Base-by-base conservation (phyloP, 257 asterid genomes). In the Capsicum rhomboideum region DNA sequence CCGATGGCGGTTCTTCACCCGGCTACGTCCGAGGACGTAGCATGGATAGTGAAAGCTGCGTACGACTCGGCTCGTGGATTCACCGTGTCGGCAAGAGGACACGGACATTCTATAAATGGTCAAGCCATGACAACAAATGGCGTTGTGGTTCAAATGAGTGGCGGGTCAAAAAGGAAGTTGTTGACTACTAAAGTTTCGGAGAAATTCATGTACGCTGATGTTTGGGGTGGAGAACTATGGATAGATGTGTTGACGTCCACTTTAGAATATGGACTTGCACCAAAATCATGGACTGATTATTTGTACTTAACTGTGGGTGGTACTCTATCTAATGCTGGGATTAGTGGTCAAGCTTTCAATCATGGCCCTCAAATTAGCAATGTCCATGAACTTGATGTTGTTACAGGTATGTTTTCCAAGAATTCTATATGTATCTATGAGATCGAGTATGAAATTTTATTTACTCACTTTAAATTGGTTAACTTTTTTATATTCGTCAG, bases 231-330 rank as follows among this genome's bases (percentile, higher is more conserved):
- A 28, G 97, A 92, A 55, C 46, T 92, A 0, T 94, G 98, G 98
- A 89, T 92, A 52, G 98, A 94, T 88, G 96, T 94, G 66, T 81
- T 94, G 78, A 87, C 46, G 86, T 87, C 90, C 85, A 91, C 93
- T 49, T 67, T 94, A 80, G 87, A 87, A 72, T 82, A 91, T 77
- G 98, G 97, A 54, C 95, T 94, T 68, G 94, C 96, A 58, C 97
- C 98, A 3, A 93, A 91, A 69, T 94, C 98, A 34, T 94, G 98
- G 98, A 94, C 98, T 0, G 98, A 94, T 64, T 94, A 94, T 89
- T 89, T 94, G 97, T 92, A 94, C 89, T 94, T 94, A 77, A 92
- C 97, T 1, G 97, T 94, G 13, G 98, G 98, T 0, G 98, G 98
- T 82, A 94, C 98, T 0, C 85, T 94, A 85, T 93, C 97, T 29